Conservation (phyloP, 106 monocot genomes). For the Ottelia alismoides region DNA sequence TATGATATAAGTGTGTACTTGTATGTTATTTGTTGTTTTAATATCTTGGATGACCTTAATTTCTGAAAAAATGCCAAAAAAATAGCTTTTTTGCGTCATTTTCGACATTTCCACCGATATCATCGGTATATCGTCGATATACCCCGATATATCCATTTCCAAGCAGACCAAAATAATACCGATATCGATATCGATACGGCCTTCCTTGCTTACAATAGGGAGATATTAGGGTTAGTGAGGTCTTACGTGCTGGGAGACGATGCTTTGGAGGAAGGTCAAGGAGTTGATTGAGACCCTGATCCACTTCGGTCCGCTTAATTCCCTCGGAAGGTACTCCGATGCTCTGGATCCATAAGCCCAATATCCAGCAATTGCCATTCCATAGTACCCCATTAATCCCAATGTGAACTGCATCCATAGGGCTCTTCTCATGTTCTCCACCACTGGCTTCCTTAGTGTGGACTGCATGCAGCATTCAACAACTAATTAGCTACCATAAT, state of each 20-base stretch:
- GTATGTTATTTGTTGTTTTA: too few relatives aligned
- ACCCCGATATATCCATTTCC: too few relatives aligned
- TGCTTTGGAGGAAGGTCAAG: constrained; percentile 37
- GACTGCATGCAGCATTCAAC: constrained; percentile 24
- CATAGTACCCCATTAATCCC: constrained; percentile 37
- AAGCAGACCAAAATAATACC: too few relatives aligned
- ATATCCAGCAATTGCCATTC: constrained; percentile 43
- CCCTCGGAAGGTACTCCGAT: constrained; percentile 41
- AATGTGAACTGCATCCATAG: constrained; percentile 28
- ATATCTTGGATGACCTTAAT: too few relatives aligned
- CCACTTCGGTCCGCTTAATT: constrained; percentile 45
- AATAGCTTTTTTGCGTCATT: too few relatives aligned
- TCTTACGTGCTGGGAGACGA: constrained; percentile 48
- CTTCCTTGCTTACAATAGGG: too few relatives aligned
- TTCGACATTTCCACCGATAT: too few relatives aligned
- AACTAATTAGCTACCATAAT: neutral
- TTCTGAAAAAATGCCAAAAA: too few relatives aligned
- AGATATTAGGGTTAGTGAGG: too few relatives aligned
- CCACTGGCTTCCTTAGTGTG: constrained; percentile 37
- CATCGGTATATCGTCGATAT: too few relatives aligned
- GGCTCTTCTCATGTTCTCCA: constrained; percentile 39
- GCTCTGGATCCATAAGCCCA: constrained; percentile 63
- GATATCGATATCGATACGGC: too few relatives aligned
- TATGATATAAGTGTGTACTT: too few relatives aligned
- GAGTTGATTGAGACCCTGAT: constrained; percentile 31